phyloP scores from a whole-genome alignment of 768 basidiomycete genomes.

The Xerocomus spinulosus region DNA sequence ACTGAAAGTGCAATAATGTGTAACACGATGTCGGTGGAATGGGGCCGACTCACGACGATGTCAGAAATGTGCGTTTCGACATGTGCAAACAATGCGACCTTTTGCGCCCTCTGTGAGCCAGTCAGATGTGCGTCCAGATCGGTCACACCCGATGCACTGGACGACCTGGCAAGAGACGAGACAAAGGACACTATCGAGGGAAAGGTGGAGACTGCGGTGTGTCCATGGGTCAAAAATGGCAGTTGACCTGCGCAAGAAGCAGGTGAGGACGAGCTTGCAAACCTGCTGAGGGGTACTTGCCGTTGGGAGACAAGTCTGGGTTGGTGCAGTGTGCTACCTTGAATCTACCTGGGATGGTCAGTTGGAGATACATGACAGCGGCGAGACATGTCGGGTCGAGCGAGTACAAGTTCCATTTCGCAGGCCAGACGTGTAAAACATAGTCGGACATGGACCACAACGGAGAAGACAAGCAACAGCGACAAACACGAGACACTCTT shows the following conservation, averaged over 20 bases:
- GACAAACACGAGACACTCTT: constrained; percentile 7
- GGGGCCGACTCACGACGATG: constrained; percentile 51
- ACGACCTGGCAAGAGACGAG: constrained; percentile 40
- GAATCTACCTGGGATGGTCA: constrained; percentile 66
- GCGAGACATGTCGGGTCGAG: constrained; percentile 63
- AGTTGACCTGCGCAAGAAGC: constrained; percentile 50
- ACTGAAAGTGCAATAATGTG: constrained; percentile 36
- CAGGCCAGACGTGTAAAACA: constrained; percentile 65
- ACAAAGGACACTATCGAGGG: constrained; percentile 65
- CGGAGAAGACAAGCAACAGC: constrained; percentile 4
- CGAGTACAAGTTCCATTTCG: constrained; percentile 59
- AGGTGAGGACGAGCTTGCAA: constrained; percentile 2
- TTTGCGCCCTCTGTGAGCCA: constrained; percentile 46
- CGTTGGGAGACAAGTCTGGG: constrained; percentile 69
- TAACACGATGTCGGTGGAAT: neutral
- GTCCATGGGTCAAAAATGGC: constrained; percentile 63
- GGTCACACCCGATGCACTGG: constrained; percentile 26
- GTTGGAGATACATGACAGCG: constrained; percentile 63
- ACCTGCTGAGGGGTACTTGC: constrained; percentile 37
- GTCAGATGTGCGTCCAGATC: constrained; percentile 49
- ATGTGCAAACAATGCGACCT: constrained; percentile 61
- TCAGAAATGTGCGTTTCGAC: constrained; percentile 63
- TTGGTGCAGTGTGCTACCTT: constrained; percentile 55
- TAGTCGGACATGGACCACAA: constrained; percentile 23
- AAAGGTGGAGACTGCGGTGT: constrained; percentile 46